Evolutionary conservation across 495 filamentous ascomycete genomes (phyloP).

Genomic region (Neurospora sp.): DNA sequence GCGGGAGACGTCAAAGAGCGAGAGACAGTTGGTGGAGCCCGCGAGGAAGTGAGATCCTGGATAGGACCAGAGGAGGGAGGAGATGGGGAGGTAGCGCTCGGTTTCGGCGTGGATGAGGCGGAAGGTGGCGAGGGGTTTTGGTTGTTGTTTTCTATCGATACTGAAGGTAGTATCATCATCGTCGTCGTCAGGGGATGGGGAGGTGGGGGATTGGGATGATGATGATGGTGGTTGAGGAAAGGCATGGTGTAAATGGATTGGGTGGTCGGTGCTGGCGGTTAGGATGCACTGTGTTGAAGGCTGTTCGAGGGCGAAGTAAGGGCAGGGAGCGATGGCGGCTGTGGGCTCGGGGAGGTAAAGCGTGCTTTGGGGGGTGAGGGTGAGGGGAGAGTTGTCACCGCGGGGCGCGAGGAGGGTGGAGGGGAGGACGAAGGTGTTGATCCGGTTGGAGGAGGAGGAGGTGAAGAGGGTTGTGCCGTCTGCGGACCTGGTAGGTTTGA

Average conservation of each 20-base stretch:
- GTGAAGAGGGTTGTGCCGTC: slow-evolving; percentile 79
- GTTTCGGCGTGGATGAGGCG: slow-evolving; percentile 62
- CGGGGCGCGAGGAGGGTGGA: slow-evolving; percentile 53
- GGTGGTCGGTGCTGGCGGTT: slow-evolving; percentile 56
- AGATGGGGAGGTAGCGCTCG: slow-evolving; percentile 67
- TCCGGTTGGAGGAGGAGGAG: slow-evolving; percentile 54
- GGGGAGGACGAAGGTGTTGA: slow-evolving; percentile 66
- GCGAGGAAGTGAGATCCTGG: slow-evolving; percentile 56
- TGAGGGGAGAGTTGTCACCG: slow-evolving; percentile 19
- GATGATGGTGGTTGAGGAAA: slow-evolving; percentile 9
- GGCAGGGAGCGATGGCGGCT: slow-evolving; percentile 61
- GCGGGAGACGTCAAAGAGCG: slow-evolving; percentile 67
- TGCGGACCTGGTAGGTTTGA: slow-evolving; percentile 40
- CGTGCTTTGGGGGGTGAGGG: slow-evolving; percentile 50
- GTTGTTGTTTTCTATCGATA: slow-evolving; percentile 8
- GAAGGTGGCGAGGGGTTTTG: slow-evolving; percentile 48
- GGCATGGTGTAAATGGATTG: slow-evolving; percentile 56
- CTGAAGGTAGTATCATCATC: slow-evolving; percentile 1
- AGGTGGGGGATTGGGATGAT: background rate
- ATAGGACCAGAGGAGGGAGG: slow-evolving; percentile 60
- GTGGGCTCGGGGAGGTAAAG: slow-evolving; percentile 57
- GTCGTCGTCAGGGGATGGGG: background rate
- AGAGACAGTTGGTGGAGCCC: slow-evolving; percentile 62
- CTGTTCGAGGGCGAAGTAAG: slow-evolving; percentile 57
- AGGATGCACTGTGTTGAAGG: slow-evolving; percentile 60